Percentiles rank a stretch among this genome's conserved stretches.
phyloP scores from a whole-genome alignment of 495 filamentous ascomycete genomes.

The Astrothelium subdiscretum region DNA sequence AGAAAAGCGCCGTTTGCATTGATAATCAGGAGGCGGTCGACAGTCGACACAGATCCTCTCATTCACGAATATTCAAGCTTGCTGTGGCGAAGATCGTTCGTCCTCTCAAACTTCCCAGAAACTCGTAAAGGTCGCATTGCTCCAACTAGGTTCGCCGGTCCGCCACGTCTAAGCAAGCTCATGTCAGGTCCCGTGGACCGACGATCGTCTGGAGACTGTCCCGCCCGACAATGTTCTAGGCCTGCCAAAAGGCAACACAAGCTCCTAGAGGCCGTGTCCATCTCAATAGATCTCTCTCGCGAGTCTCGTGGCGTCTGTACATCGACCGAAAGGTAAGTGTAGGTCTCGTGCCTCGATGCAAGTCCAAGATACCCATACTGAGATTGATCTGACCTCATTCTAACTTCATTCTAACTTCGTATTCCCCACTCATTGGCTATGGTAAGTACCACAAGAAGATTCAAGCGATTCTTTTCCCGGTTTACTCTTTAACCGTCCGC shows the following conservation, averaged over 20 bases:
- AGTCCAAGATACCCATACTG: not conserved
- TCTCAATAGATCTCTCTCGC: not conserved
- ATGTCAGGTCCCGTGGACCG: not conserved
- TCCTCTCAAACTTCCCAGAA: too few species aligned
- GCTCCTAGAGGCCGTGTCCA: not conserved
- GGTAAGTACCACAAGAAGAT: not conserved
- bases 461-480: not conserved
- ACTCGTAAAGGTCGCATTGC: too few species aligned
- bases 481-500: not conserved
- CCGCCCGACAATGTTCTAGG: not conserved
- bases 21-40: too few species aligned
- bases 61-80: too few species aligned
- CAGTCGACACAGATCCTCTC: too few species aligned
- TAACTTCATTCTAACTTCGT: too few species aligned
- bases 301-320: not conserved
- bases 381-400: not conserved
- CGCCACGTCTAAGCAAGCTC: not conserved
- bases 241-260: not conserved
- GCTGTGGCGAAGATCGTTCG: too few species aligned
- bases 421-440: not conserved
- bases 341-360: not conserved
- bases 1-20: too few species aligned
- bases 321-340: not conserved
- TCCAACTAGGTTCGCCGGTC: too few species aligned
- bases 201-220: not conserved